phyloP scores from a whole-genome alignment of 1,284 basidiomycete species.

The Cutaneotrichosporon dermatis region DNA sequence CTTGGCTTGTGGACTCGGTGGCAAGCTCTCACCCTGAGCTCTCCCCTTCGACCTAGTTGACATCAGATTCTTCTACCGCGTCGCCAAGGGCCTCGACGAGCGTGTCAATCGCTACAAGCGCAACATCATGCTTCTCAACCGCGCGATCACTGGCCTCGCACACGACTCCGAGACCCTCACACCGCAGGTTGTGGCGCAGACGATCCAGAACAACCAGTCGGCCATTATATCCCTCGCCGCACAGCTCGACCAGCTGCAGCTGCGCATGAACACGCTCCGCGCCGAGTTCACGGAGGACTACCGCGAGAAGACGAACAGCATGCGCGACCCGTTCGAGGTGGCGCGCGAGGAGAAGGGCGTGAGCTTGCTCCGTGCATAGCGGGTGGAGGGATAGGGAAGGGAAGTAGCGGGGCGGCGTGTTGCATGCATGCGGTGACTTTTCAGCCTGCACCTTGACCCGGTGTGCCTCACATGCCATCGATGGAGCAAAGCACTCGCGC shows the following conservation, averaged over 20 bases:
- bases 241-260: conserved; percentile 35
- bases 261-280: conserved; percentile 33
- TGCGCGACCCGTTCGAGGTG: conserved; percentile 45
- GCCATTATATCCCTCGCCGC: conserved; percentile 40
- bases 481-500: too few species aligned
- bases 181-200: conserved; percentile 40
- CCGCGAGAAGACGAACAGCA: conserved; percentile 36
- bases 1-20: too few species aligned
- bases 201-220: conserved; percentile 43
- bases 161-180: conserved; percentile 31
- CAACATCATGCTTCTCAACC: conserved; percentile 37
- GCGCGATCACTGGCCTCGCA: conserved; percentile 31
- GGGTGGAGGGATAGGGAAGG: too few species aligned
- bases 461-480: too few species aligned
- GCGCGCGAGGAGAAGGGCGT: conserved; percentile 38
- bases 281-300: conserved; percentile 32
- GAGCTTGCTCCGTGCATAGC: conserved; percentile 13
- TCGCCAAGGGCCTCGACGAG: conserved; percentile 34
- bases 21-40: too few species aligned
- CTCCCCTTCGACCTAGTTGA: background rate
- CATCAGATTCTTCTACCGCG: conserved; percentile 32
- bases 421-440: too few species aligned
- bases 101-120: conserved; percentile 37
- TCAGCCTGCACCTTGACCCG: too few species aligned
- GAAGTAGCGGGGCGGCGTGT: too few species aligned